Base-by-base conservation (phyloP, 1,284 basidiomycete species). In the Bjerkandera adusta region DNA sequence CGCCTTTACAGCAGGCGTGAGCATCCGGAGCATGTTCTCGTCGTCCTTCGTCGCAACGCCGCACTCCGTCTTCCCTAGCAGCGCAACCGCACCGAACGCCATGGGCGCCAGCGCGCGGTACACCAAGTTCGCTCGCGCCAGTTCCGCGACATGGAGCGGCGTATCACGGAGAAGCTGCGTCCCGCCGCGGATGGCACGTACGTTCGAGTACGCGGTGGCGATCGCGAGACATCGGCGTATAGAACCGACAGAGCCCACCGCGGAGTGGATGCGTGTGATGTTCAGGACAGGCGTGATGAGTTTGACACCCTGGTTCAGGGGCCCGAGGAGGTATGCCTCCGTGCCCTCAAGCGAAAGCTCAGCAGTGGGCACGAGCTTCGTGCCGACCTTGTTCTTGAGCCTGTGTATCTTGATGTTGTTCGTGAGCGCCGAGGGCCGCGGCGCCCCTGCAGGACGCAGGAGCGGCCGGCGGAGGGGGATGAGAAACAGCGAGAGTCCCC, bases 301-400 rank as follows among this genome's bases (percentile, higher is more conserved):
- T 55, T 79, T 80, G 35, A 90, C 76, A 8, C 89, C 89, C n/a
- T 79, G 66, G 33, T 83, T 79, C 18, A 73, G 64, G 0, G 67
- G 53, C 1, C 88, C 85, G 32, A 92, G 67, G 34, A 86, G 77
- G 62, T 84, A 87, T 2, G 71, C 89, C 36, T 79, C 72, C 3
- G 85, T 68, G 13, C 71, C 72, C 42, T 81, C 69, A 25, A 92
- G 67, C 26, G 78, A 78, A 38, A 91, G 73, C 63, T 92, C 89
- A 1, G 87, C 89, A 0, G 89, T 92, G 0, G 89, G 89, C 7
- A 92, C 67, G 24, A 77, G 71, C 51, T 85, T 79, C 0, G 89
- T 91, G 2, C 89, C 89, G 30, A 90, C 72, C 66, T 92, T 92
- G 60, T 87, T 76, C 69, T 92, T 89, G 36, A 91, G 71, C 2